Evolutionary conservation across 2,329 filamentous ascomycete genomes (phyloP), one percentile per base, ranked within the genome.

Genomic region (Xylaria sp.): DNA sequence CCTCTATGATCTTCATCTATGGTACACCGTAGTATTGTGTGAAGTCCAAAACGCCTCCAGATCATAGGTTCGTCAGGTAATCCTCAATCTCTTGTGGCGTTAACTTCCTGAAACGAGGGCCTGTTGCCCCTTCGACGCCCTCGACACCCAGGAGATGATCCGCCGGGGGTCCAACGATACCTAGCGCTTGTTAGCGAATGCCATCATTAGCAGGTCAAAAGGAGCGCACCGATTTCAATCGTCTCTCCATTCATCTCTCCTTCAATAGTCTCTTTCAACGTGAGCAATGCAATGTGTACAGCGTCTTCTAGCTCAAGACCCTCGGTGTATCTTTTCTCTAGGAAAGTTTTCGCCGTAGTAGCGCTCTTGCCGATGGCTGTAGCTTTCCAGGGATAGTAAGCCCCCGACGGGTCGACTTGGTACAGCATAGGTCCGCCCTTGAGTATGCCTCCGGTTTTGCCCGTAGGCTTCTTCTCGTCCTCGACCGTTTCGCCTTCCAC

Each of bases 181-280:
- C 92, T 95, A 62, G 3, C 44, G 52, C 23, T 41, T 4, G 65
- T 76, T 68, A 77, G 73, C 60, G 68, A 67, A 40, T 35, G 49
- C 10, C 43, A 33, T 49, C 8, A 15, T 41, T 1, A 11, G 37
- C 17, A 53, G 11, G 15, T 23, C 3, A 11, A 21, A 29, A 46
- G n/a, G 35, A 29, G 76, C 88, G 77, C 80, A 93, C 92, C 94
- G 78, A 99, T 97, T 81, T 99, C 95, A 67, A 99, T 96, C 31
- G 94, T 97, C 77, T 98, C 93, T 65, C 94, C 94, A 71, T 94
- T 98, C 94, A 98, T 98, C 82, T 98, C 95, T 60, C 95, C 95
- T 81, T 98, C 94, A 75, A 99, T 99, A 60, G 95, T 97, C 85
- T 99, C 95, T 85, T 99, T 99, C 76, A 99, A 82, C 25, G 95